Base-by-base conservation (phyloP, 2,329 filamentous ascomycete species). In the Aspergillus ruber region DNA sequence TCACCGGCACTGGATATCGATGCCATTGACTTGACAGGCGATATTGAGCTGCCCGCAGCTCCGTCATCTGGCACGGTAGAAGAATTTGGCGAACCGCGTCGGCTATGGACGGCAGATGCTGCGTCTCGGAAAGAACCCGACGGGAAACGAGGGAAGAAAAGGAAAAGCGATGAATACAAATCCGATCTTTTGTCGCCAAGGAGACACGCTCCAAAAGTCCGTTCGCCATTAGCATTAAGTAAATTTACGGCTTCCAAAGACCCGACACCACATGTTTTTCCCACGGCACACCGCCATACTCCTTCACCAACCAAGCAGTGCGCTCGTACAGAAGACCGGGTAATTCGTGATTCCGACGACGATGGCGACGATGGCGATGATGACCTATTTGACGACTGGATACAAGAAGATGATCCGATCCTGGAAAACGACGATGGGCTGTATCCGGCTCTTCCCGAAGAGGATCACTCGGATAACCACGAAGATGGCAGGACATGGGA, bases 141-240 rank as follows among this genome's bases (percentile, higher is more conserved):
- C 17, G 57, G 66, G 17, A 68, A 65, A 45, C 66, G 64, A 52
- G 71, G 71, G 4, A 74, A 70, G 56, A 77, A 76, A 56, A 64
- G 74, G 44, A 76, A 75, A 56, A 76, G 73, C 50, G 68, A 74
- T 18, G 74, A 76, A 49, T 71, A 72, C 47, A 60, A 63, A 33
- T 66, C 62, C 5, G 68, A 72, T 48, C 56, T 69, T 18, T 49
- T 59, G 5, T 67, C 65, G 2, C 62, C 68, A 2, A 60, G 54
- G n/a, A 64, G 62, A 25, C 50, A 58, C 49, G 41, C 50, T 12
- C 51, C 55, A 3, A 63, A 58, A 47, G 47, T 54, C 10, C 58
- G 57, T 35, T 61, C 56, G n/a, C 56, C 57, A 15, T 52, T 36
- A 36, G 38, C 38, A 18, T 33, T 49, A 44, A 10, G 13, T 33